These are phyloP conservation scores for Pouteria campechiana DNA, from an alignment of 179 eudicot species.

Conservation along the genomic window DNA sequence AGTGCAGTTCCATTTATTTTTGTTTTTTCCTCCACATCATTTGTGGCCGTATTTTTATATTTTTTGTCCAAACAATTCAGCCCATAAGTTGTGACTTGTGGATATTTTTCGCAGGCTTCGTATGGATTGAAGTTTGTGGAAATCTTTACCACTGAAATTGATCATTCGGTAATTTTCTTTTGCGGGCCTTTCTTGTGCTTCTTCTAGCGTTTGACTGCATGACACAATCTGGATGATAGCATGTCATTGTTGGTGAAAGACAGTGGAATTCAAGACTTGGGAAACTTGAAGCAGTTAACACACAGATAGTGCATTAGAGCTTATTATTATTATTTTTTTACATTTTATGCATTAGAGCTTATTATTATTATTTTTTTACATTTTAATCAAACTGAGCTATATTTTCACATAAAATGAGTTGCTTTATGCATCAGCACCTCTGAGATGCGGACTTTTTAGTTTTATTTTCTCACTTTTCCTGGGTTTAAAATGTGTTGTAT, in stretches of 20 bases:
- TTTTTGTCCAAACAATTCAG: not conserved
- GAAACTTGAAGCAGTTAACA: not conserved
- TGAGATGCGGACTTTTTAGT: too few relatives aligned
- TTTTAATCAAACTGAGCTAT: too few relatives aligned
- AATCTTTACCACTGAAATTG: slow-evolving; percentile 31
- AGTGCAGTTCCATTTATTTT: too few relatives aligned
- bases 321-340: too few relatives aligned
- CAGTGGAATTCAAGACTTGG: not conserved
- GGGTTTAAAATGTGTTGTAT: too few relatives aligned
- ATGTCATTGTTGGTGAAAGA: not conserved
- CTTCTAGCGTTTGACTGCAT: too few relatives aligned
- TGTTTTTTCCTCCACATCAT: not conserved
- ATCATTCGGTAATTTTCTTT: not conserved
- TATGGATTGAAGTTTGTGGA: slow-evolving; percentile 28
- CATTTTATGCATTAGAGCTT: too few relatives aligned
- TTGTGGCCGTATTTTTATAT: not conserved
- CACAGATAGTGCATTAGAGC: not conserved
- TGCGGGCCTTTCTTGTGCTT: not conserved
- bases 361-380: too few relatives aligned
- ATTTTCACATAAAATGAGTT: too few relatives aligned
- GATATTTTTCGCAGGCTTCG: slow-evolving; percentile 18
- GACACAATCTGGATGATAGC: too few relatives aligned
- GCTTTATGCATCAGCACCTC: too few relatives aligned
- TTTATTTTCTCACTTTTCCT: too few relatives aligned
- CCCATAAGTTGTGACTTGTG: not conserved